Evolutionary conservation across 1,284 basidiomycete species (phyloP).

Genomic region (Ustilago tritici): DNA sequence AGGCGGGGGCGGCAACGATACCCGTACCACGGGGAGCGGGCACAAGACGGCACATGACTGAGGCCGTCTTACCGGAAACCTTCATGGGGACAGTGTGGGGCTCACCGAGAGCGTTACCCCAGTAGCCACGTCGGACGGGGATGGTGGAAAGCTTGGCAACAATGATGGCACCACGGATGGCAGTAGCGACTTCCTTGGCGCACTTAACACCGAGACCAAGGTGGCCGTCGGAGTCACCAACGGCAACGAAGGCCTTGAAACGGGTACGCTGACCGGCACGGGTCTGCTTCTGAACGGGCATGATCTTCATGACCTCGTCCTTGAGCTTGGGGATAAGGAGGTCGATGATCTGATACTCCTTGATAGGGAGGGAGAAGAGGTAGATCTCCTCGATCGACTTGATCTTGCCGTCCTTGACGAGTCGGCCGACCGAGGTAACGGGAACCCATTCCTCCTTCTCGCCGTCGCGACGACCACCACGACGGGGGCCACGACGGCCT

Average conservation of each 20-base stretch:
- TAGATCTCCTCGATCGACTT: constrained; percentile 99
- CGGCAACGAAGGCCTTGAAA: constrained; percentile 99
- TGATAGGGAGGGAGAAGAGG: constrained; percentile 93
- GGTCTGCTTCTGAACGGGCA: constrained; percentile 99
- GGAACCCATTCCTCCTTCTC: constrained; percentile 94
- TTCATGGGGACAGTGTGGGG: constrained; percentile 99
- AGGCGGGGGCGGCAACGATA: constrained; percentile 98
- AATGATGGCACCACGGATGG: constrained; percentile 98
- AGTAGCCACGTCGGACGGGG: constrained; percentile 98
- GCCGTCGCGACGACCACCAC: constrained; percentile 96
- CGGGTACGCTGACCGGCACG: constrained; percentile 99
- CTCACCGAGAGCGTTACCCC: constrained; percentile 85
- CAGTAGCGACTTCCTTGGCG: constrained; percentile 99
- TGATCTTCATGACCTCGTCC: constrained; percentile 99
- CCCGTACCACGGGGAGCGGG: constrained; percentile 97
- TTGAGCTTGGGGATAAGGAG: constrained; percentile 69
- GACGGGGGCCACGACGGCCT: constrained; percentile 84
- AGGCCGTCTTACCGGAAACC: constrained; percentile 97
- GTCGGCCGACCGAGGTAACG: constrained; percentile 98
- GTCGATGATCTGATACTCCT: constrained; percentile 70
- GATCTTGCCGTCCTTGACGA: constrained; percentile 99
- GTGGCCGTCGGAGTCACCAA: constrained; percentile 94
- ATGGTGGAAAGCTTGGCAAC: constrained; percentile 95
- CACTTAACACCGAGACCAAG: constrained; percentile 99
- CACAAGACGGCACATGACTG: constrained; percentile 99